Conservation (phyloP, 2,329 filamentous ascomycete species). For the Cryphonectria nitschkei region DNA sequence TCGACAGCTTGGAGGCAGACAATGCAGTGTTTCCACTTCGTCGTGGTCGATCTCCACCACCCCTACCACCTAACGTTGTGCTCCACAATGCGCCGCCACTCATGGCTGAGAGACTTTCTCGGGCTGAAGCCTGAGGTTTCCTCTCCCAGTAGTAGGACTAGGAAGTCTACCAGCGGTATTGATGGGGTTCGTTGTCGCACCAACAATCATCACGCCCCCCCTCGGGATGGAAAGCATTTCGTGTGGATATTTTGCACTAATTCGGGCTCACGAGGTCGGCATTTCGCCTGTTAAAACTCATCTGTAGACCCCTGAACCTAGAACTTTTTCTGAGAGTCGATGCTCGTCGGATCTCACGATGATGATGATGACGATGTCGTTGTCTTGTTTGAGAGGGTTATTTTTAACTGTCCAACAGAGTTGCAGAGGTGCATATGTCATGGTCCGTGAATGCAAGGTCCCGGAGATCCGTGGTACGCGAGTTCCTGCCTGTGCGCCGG, state of each 20-base stretch:
- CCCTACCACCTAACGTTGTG: neutral
- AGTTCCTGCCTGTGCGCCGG: constrained; percentile 6
- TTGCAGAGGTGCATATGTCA: constrained; percentile 13
- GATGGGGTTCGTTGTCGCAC: neutral
- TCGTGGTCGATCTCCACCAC: neutral
- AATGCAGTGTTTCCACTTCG: neutral
- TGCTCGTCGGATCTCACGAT: neutral
- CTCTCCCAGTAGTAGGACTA: neutral
- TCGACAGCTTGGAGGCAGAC: neutral
- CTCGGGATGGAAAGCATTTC: neutral
- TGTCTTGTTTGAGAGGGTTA: neutral
- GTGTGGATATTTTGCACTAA: neutral
- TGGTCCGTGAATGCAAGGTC: constrained; percentile 27
- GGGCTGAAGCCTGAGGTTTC: neutral
- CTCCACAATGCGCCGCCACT: neutral
- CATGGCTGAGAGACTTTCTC: neutral
- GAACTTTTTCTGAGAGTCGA: neutral
- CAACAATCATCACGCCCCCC: neutral
- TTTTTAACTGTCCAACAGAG: neutral
- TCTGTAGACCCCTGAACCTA: neutral
- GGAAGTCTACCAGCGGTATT: neutral
- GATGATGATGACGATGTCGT: neutral
- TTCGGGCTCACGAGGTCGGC: neutral
- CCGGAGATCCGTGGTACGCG: constrained; percentile 23
- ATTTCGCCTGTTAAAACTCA: neutral